Evolutionary conservation across 371 early-diverging fungal species (phyloP), one percentile per base, ranked within the genome.

Genomic region (Mortierella sp.): DNA sequence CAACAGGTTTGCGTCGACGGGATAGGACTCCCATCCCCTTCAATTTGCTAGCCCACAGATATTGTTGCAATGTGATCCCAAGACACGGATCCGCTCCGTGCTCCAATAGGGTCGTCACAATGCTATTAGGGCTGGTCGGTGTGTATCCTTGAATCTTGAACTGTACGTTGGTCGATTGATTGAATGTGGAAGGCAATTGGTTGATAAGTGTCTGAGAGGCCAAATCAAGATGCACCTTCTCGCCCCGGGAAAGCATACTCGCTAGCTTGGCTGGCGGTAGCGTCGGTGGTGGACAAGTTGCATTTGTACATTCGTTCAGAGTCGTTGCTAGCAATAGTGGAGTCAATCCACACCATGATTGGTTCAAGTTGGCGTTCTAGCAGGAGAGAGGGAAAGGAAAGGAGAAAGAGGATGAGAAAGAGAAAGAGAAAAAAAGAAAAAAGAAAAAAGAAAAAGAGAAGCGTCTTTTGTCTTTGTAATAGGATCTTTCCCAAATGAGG

Each of bases 331-430:
- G 57, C 11, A 83, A 61, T 6, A 83, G 50, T 1, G 83, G 81
- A 1, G 83, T 77, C 30, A 83, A 53, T n/a, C 83, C 83, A 30
- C 74, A 83, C 83, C 83, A 83, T 18, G 81, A 70, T 59, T 83
- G 83, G 59, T 83, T 83, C 48, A 83, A 60, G 30, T 83, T 83
- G 5, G 83, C 81, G 30, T 62, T 60, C 83, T 83, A 57, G 29
- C 18, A 5, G 5, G 29, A 23, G 18, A 5, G 5, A 21, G 18
- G 18, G 21, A 47, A 21, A 5, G 23, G 2, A 37, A 5, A 5
- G 37, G 3, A 9, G 9, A 3, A 37, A 37, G 37, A 9, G 37
- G 37, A 9, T 37, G 37, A 37, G 9, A 37, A 37, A 5, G 37
- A 5, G 5, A 37, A 9, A 5, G 9, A 37, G 37, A 5, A 37